Evolutionary conservation across 2,329 filamentous ascomycete genomes (phyloP), one percentile per base, ranked within the genome.

Genomic region (Gyromitra esculenta): DNA sequence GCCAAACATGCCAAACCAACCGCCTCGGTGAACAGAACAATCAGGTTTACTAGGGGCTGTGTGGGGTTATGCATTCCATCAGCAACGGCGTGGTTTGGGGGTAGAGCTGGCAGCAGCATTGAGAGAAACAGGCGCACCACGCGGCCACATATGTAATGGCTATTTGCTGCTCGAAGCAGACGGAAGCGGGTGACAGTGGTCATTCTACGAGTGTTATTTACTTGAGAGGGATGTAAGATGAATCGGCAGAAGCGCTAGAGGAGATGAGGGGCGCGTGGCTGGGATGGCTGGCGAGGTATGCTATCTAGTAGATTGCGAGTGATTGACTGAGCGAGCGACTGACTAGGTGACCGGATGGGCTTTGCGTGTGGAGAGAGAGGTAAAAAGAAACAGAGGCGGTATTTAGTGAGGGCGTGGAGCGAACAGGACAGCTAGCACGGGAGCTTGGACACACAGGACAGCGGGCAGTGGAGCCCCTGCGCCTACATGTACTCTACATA

Each of bases 21-120:
- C 90, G 98, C 92, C 85, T 99, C 92, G 84, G 97, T 88, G 57
- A 97, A 84, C 83, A 97, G 92, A 79, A 97, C 88, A 82, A 96
- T 86, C 76, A 90, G 87, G 86, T 98, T 94, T 74, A 98, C 86
- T 71, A 98, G 87, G 81, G 96, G 95, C 96, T 98, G 84, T 79
- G 25, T 68, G 54, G 21, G 45, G n/a, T 60, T 76, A 70, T 57
- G 63, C 3, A 57, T 41, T 74, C 60, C 52, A 70, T 76, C 59
- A 65, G 75, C 62, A 68, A 70, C 77, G 70, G 70, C 71, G 60
- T 50, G 54, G 60, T 54, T 72, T 66, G 70, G 54, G 66, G 65
- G 43, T 35, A 39, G 21, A 75, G 63, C 52, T 66, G 68, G 50
- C 39, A 45, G 50, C 21, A 59, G 35, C 63, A 54, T 31, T 64